Evolutionary conservation across 148 eudicot species (phyloP).

Genomic region (Cornus controversa): DNA sequence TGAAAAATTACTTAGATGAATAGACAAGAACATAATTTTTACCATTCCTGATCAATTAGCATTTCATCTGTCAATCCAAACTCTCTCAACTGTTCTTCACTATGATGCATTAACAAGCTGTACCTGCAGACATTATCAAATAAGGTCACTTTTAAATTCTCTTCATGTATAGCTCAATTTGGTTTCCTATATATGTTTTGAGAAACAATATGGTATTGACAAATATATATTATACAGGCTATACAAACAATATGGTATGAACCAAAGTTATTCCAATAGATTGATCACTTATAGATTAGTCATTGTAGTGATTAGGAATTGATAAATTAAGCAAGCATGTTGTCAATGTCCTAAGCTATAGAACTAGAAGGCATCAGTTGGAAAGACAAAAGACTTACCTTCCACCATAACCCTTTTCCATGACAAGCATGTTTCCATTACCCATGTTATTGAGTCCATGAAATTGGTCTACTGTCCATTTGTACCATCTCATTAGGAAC

Average conservation of each 20-base stretch:
- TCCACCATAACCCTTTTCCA: constrained; percentile 61
- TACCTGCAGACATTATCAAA: constrained; percentile 27
- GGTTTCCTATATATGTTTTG: no score
- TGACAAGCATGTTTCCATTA: constrained; percentile 43
- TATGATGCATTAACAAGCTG: constrained; percentile 47
- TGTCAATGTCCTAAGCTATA: no score
- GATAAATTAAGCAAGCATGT: no score
- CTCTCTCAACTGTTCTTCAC: constrained; percentile 31
- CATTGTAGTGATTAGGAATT: no score
- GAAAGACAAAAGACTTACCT: constrained; percentile 19
- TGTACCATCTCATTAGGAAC: constrained; percentile 61
- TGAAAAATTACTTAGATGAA: not conserved
- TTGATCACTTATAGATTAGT: no score
- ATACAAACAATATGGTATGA: no score
- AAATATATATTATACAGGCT: no score
- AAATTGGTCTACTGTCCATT: constrained; percentile 56
- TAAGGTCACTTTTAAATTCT: not conserved
- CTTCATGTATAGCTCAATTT: no score
- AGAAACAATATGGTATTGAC: no score
- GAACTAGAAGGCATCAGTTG: not conserved
- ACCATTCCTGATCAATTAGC: constrained; percentile 59
- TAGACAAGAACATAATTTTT: not conserved
- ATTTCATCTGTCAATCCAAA: constrained; percentile 55
- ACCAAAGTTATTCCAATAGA: no score
- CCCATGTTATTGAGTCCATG: constrained; percentile 45